Conservation (phyloP, 2,329 filamentous ascomycete genomes). For the Trematosphaeria pertusa region DNA sequence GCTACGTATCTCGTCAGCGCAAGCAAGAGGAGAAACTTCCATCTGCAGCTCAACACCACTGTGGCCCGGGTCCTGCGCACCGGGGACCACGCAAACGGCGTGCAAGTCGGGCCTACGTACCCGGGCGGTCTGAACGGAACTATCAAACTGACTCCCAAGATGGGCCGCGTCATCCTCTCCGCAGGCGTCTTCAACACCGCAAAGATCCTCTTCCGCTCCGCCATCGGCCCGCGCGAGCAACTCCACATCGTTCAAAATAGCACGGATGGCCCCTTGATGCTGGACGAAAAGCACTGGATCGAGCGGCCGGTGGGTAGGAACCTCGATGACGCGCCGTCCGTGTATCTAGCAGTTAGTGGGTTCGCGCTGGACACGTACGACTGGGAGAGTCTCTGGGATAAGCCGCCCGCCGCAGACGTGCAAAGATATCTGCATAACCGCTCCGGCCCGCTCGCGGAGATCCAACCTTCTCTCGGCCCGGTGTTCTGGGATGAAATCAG, state of each 20-base stretch:
- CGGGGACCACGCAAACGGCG: slow-evolving; percentile 22
- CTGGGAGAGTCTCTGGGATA: no score
- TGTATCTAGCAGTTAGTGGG: no score
- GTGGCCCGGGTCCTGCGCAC: slow-evolving; percentile 25
- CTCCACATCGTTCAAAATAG: slow-evolving; percentile 27
- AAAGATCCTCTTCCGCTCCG: slow-evolving; percentile 33
- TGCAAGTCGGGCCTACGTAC: slow-evolving; percentile 29
- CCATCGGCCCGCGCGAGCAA: slow-evolving; percentile 33
- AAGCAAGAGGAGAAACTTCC: slow-evolving; percentile 24
- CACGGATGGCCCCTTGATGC: slow-evolving; percentile 19
- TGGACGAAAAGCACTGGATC: slow-evolving; percentile 26
- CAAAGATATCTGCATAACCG: no score
- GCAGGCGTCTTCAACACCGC: slow-evolving; percentile 32
- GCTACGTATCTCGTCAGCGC: slow-evolving; percentile 27
- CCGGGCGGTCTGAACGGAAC: slow-evolving; percentile 12
- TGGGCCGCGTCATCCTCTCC: slow-evolving; percentile 33
- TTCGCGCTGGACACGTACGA: no score
- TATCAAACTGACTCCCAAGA: slow-evolving; percentile 24
- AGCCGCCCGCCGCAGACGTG: no score
- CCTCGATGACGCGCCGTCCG: no score
- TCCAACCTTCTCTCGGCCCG: no score
- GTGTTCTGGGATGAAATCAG: no score
- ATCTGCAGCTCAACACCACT: slow-evolving; percentile 28
- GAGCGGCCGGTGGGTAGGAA: slow-evolving; percentile 32
- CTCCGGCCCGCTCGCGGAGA: no score